Evolutionary conservation across 345 rosid genomes (phyloP).

Genomic region (Moricandia arvensis): DNA sequence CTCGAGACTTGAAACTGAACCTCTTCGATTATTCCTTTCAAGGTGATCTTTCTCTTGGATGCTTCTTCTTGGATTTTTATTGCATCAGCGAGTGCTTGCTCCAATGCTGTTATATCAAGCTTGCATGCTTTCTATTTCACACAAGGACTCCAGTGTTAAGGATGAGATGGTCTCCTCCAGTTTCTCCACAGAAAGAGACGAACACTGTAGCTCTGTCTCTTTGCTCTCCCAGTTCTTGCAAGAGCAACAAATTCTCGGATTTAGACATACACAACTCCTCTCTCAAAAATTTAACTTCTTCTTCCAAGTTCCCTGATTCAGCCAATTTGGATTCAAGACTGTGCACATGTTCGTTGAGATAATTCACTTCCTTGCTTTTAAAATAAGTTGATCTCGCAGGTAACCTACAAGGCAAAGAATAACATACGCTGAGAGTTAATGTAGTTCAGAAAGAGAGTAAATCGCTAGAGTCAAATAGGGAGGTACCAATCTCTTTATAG

Average conservation of each 20-base stretch:
- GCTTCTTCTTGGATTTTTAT: slow-evolving; percentile 57
- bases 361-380: slow-evolving; percentile 56
- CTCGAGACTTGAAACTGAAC: slow-evolving; percentile 45
- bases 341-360: slow-evolving; percentile 53
- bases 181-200: slow-evolving; percentile 55
- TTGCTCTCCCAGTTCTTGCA: slow-evolving; percentile 60
- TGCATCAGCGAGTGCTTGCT: slow-evolving; percentile 57
- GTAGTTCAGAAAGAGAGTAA: slow-evolving; percentile 21
- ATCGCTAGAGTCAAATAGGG: slow-evolving; percentile 36
- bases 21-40: slow-evolving; percentile 48
- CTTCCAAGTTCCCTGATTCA: slow-evolving; percentile 51
- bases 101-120: slow-evolving; percentile 63
- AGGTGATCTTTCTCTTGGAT: slow-evolving; percentile 47
- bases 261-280: slow-evolving; percentile 56
- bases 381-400: slow-evolving; percentile 77
- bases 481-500: slow-evolving; percentile 76
- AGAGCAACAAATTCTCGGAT: slow-evolving; percentile 47
- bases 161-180: slow-evolving; percentile 72
- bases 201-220: slow-evolving; percentile 56
- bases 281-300: slow-evolving; percentile 43
- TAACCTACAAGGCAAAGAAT: slow-evolving; percentile 48
- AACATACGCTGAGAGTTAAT: neutral
- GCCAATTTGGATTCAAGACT: slow-evolving; percentile 60
- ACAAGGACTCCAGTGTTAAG: slow-evolving; percentile 62
- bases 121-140: slow-evolving; percentile 88